These are phyloP conservation scores for Colletotrichum sublineola DNA, from an alignment of 2,329 filamentous ascomycete species.

Conservation along the genomic window DNA sequence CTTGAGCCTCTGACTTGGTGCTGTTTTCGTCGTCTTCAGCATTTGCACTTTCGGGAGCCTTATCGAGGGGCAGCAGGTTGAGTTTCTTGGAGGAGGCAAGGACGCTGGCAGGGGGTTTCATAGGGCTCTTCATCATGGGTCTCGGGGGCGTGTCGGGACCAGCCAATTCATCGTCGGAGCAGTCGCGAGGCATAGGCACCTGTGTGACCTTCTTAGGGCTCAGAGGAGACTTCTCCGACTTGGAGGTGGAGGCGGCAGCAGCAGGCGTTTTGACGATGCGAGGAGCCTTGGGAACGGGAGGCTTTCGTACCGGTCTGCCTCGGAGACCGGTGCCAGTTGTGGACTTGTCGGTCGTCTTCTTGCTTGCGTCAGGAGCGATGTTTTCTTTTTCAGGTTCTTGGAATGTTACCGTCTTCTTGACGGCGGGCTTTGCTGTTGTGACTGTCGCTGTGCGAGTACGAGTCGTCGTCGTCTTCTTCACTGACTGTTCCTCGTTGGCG, in stretches of 20 bases:
- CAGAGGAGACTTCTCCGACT: slow-evolving; percentile 64
- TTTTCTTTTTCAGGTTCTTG: slow-evolving; percentile 77
- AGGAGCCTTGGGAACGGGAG: slow-evolving; percentile 49
- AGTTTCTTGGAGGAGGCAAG: slow-evolving; percentile 51
- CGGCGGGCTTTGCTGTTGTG: slow-evolving; percentile 57
- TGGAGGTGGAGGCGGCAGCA: slow-evolving; percentile 45
- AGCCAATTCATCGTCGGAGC: slow-evolving; percentile 73
- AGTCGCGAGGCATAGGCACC: slow-evolving; percentile 62
- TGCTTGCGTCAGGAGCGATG: slow-evolving; percentile 58
- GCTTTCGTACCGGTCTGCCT: slow-evolving; percentile 61
- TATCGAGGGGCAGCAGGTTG: slow-evolving; percentile 48
- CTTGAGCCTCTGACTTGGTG: slow-evolving; percentile 37
- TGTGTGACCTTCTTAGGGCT: slow-evolving; percentile 76
- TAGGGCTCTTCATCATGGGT: slow-evolving; percentile 67
- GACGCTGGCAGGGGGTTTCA: slow-evolving; percentile 60
- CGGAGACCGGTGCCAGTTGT: slow-evolving; percentile 53
- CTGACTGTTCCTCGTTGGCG: slow-evolving; percentile 47
- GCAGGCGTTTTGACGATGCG: slow-evolving; percentile 47
- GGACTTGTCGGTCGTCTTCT: slow-evolving; percentile 49
- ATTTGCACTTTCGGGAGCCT: slow-evolving; percentile 31
- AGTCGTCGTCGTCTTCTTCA: slow-evolving; percentile 45
- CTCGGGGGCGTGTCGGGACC: slow-evolving; percentile 64
- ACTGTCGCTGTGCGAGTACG: slow-evolving; percentile 47
- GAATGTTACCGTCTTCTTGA: slow-evolving; percentile 74
- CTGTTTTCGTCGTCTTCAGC: slow-evolving; percentile 44